phyloP scores from a whole-genome alignment of 495 filamentous ascomycete species.

The Parmelia sp. region DNA sequence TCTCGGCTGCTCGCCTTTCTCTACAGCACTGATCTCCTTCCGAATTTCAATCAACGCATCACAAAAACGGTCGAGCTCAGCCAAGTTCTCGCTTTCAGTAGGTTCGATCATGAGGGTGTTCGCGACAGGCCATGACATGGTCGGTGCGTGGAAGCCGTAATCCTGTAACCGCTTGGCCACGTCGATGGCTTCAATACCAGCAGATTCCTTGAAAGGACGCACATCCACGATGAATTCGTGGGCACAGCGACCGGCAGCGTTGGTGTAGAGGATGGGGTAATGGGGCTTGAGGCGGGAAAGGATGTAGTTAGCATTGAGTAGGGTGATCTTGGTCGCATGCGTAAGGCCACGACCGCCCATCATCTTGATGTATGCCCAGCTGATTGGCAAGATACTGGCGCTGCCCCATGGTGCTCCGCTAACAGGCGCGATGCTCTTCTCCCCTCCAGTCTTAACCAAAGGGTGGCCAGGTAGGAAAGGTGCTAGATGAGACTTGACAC shows the following conservation, averaged over 20 bases:
- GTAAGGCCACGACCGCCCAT: slow-evolving; percentile 89
- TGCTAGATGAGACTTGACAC: slow-evolving; percentile 75
- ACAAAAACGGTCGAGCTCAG: slow-evolving; percentile 92
- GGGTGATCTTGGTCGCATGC: slow-evolving; percentile 88
- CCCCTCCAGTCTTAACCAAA: slow-evolving; percentile 56
- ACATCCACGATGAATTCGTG: slow-evolving; percentile 98
- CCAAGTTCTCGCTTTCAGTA: slow-evolving; percentile 89
- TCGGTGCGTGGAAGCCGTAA: slow-evolving; percentile 97
- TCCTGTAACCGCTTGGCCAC: slow-evolving; percentile 97
- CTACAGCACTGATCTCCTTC: slow-evolving; percentile 75
- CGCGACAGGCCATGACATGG: slow-evolving; percentile 95
- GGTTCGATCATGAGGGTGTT: slow-evolving; percentile 99
- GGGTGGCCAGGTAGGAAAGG: slow-evolving; percentile 75
- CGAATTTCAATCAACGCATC: slow-evolving; percentile 88
- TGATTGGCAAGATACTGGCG: slow-evolving; percentile 91
- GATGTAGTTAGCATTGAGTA: slow-evolving; percentile 98
- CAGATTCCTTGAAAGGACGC: slow-evolving; percentile 75
- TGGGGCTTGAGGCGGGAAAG: slow-evolving; percentile 82
- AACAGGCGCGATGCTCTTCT: slow-evolving; percentile 61
- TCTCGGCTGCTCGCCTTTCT: slow-evolving; percentile 69
- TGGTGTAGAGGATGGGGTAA: slow-evolving; percentile 90
- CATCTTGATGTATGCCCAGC: slow-evolving; percentile 96
- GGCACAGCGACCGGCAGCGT: slow-evolving; percentile 77
- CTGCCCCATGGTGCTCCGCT: slow-evolving; percentile 86
- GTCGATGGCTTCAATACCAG: slow-evolving; percentile 89